Evolutionary conservation across 768 basidiomycete genomes (phyloP).

Genomic region (Asterophora parasitica): DNA sequence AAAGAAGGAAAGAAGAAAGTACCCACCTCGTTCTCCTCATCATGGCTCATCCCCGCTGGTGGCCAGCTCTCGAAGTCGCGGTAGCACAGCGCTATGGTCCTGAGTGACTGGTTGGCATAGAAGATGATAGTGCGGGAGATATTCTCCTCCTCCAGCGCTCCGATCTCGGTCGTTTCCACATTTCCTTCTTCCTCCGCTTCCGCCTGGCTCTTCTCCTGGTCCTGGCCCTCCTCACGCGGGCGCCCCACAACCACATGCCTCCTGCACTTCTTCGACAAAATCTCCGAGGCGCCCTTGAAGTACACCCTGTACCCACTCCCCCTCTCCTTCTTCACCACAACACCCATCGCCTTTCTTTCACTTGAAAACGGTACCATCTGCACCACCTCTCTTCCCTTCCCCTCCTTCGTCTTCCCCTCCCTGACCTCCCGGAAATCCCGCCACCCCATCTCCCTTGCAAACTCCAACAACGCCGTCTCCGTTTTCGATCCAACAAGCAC

Average conservation of each 20-base stretch:
- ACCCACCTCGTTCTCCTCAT: conserved; percentile 52
- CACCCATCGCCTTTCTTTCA: conserved; percentile 92
- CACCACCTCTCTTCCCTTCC: conserved; percentile 50
- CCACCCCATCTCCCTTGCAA: conserved; percentile 82
- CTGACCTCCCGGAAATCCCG: conserved; percentile 62
- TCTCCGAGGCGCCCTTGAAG: conserved; percentile 93
- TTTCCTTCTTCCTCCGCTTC: conserved; percentile 18
- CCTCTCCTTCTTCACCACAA: conserved; percentile 60
- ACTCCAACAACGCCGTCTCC: conserved; percentile 84
- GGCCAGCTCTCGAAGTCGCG: conserved; percentile 87
- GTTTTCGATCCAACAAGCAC: conserved; percentile 92
- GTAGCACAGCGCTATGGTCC: conserved; percentile 94
- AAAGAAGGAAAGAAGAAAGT: not conserved
- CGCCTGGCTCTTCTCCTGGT: conserved; percentile 12
- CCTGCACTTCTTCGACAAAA: conserved; percentile 74
- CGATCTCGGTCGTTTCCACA: conserved; percentile 59
- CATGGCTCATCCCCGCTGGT: conserved; percentile 40
- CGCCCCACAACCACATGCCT: conserved; percentile 66
- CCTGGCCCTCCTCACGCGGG: conserved; percentile 23
- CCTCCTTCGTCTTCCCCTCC: conserved; percentile 63
- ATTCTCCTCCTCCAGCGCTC: conserved; percentile 67
- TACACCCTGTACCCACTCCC: conserved; percentile 56
- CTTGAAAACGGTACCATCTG: conserved; percentile 95
- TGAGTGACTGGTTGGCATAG: conserved; percentile 93
- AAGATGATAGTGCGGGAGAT: conserved; percentile 93